phyloP scores from a whole-genome alignment of 2,329 filamentous ascomycete species.

The Zopfia rhizophila region DNA sequence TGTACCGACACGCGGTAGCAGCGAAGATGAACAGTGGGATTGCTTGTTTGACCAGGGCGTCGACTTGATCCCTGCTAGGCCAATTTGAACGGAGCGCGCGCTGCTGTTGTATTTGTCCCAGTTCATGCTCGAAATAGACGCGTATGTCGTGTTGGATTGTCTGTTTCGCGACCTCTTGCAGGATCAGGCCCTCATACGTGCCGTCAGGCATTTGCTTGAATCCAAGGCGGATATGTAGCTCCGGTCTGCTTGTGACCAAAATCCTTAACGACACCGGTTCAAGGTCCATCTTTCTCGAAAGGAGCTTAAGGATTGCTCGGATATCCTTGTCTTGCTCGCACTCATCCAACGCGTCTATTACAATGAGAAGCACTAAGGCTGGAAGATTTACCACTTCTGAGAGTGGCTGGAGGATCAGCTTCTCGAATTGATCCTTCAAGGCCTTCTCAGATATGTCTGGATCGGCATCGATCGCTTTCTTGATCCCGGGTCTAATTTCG shows the following conservation, averaged over 20 bases:
- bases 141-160: constrained; percentile 14
- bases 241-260: constrained; percentile 14
- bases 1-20: constrained; percentile 18
- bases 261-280: constrained; percentile 10
- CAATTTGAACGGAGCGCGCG: constrained; percentile 13
- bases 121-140: constrained; percentile 14
- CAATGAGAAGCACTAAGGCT: not conserved
- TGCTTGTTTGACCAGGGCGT: constrained; percentile 30
- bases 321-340: constrained; percentile 13
- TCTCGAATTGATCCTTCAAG: constrained; percentile 7
- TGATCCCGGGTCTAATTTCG: not conserved
- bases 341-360: constrained; percentile 20
- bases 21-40: constrained; percentile 44
- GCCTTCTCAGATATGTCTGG: not conserved
- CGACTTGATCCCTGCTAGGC: constrained; percentile 27
- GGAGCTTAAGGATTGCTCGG: constrained; percentile 9
- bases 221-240: constrained; percentile 16
- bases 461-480: not conserved
- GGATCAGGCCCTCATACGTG: constrained; percentile 9
- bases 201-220: constrained; percentile 11
- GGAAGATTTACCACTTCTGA: not conserved
- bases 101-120: constrained; percentile 6
- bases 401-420: constrained; percentile 11
- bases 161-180: constrained; percentile 7
- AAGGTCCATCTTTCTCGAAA: constrained; percentile 5